These are phyloP conservation scores for Phytophthora palmivora DNA, from an alignment of 352 stramenopile species.

Conservation along the genomic window DNA sequence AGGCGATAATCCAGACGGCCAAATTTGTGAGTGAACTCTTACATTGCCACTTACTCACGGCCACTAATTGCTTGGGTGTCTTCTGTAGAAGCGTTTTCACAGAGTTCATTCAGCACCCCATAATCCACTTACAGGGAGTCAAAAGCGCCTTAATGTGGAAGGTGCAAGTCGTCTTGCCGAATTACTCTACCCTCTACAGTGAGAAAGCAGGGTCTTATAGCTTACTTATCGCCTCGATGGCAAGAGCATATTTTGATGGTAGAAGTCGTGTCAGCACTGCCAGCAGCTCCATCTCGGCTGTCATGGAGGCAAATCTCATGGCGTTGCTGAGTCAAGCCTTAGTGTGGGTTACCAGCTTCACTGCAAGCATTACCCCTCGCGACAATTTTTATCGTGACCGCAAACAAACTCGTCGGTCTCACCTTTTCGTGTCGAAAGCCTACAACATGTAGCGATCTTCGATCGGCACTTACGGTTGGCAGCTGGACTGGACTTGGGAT, in stretches of 20 bases:
- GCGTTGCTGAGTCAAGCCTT: constrained; percentile 10
- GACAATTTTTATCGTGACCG: constrained; percentile 18
- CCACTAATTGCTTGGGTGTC: constrained; percentile 1
- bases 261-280: constrained; percentile 21
- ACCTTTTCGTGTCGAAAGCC: constrained; percentile 21
- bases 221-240: constrained; percentile 21
- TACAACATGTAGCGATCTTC: not conserved
- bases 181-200: constrained; percentile 21
- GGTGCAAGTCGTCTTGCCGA: constrained; percentile 9
- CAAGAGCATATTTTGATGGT: constrained; percentile 23
- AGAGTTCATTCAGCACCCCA: constrained; percentile 2
- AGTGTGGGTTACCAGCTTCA: not conserved
- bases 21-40: constrained; percentile 1
- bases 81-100: constrained; percentile 35
- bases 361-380: not conserved
- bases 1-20: constrained; percentile 4
- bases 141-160: constrained; percentile 19
- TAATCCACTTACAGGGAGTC: constrained; percentile 8
- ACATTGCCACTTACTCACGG: constrained; percentile 12
- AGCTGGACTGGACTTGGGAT: constrained; percentile 12
- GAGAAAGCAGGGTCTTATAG: constrained; percentile 23
- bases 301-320: constrained; percentile 11
- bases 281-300: constrained; percentile 4
- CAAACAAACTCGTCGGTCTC: constrained; percentile 14
- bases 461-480: constrained; percentile 1